A percentile compares a stretch with the other conserved stretches of the same genome.
Evolutionary conservation across 305 asterid genomes (phyloP).

Genomic region (Stenogyne calaminthoides): DNA sequence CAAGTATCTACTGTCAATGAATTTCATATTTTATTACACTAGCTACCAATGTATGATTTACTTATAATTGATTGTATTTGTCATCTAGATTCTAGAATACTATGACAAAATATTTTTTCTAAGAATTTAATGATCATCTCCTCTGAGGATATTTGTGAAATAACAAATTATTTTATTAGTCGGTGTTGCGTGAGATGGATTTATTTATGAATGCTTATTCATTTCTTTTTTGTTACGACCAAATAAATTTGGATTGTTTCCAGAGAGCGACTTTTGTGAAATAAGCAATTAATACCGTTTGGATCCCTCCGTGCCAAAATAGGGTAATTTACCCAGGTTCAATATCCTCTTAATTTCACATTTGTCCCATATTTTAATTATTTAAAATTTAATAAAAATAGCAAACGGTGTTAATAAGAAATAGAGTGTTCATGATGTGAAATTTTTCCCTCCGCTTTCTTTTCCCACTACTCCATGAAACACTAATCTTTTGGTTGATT

Average conservation of each 20-base stretch:
- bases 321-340: too few species aligned
- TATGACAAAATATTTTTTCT: not conserved
- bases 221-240: not conserved
- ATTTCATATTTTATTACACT: not conserved
- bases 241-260: not conserved
- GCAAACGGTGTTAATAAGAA: too few species aligned
- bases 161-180: not conserved
- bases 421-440: too few species aligned
- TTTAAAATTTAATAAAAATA: too few species aligned
- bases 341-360: too few species aligned
- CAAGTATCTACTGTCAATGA: not conserved
- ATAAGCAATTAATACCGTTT: not conserved
- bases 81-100: not conserved
- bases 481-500: too few species aligned
- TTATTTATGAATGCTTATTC: not conserved
- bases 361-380: too few species aligned
- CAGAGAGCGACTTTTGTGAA: not conserved
- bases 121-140: not conserved
- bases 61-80: not conserved
- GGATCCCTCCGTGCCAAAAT: too few species aligned
- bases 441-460: too few species aligned
- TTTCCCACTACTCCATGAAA: too few species aligned
- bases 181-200: not conserved
- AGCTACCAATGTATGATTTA: not conserved
- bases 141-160: not conserved